Conservation (phyloP, 2,329 filamentous ascomycete genomes). For the Simplicillium aogashimaense region DNA sequence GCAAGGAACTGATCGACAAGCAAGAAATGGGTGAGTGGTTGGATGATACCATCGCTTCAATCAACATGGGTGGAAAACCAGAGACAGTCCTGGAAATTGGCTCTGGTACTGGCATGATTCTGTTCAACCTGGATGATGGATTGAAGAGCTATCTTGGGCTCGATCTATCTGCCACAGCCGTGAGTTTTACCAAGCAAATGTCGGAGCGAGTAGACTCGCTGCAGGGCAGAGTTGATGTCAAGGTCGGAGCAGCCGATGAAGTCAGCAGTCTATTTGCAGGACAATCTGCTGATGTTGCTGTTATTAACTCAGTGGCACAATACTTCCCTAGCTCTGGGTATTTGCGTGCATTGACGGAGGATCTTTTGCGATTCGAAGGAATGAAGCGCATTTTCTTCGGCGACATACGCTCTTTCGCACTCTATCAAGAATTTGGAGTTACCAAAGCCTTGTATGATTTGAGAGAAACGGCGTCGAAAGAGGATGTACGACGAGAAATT, state of each 20-base stretch:
- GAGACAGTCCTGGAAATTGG: slow-evolving; percentile 18
- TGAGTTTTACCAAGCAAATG: slow-evolving; percentile 10
- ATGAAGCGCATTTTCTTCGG: slow-evolving; percentile 10
- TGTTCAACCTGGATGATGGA: slow-evolving; percentile 15
- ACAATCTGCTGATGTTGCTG: slow-evolving; percentile 8
- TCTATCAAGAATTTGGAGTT: slow-evolving; percentile 7
- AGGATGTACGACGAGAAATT: slow-evolving; percentile 6
- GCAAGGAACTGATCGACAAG: slow-evolving; percentile 15
- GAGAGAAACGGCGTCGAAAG: slow-evolving; percentile 2
- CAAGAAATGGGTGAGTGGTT: slow-evolving; percentile 21
- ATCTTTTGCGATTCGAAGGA: neutral
- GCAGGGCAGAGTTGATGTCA: slow-evolving; percentile 6
- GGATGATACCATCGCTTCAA: slow-evolving; percentile 15
- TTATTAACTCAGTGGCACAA: slow-evolving; percentile 12
- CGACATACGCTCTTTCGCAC: slow-evolving; percentile 11
- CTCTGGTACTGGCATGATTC: slow-evolving; percentile 19
- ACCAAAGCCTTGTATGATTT: slow-evolving; percentile 5
- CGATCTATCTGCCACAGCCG: slow-evolving; percentile 14
- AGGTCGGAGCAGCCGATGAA: slow-evolving; percentile 13
- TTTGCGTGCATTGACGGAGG: slow-evolving; percentile 1
- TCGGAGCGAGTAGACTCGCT: slow-evolving; percentile 7
- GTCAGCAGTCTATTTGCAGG: slow-evolving; percentile 2
- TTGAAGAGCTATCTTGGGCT: slow-evolving; percentile 16
- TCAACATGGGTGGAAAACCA: slow-evolving; percentile 7
- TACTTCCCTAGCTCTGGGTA: slow-evolving; percentile 6